phyloP scores from a whole-genome alignment of 164 flowering plant genomes.

The Dillenia turbinata region DNA sequence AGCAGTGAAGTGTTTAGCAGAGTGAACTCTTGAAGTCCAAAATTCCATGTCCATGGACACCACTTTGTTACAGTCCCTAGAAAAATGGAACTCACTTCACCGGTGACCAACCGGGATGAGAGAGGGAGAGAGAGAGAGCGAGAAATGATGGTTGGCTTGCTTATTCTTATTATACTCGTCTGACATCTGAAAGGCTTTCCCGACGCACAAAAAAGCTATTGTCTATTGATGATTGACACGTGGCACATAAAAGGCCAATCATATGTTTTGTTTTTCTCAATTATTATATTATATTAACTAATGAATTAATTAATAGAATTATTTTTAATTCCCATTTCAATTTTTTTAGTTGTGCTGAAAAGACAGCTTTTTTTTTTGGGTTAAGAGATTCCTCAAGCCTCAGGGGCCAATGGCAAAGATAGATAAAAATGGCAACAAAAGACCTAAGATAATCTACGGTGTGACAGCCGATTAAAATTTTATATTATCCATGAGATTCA shows the following conservation, averaged over 20 bases:
- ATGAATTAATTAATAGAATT: no score
- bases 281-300: no score
- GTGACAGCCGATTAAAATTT: no score
- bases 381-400: no score
- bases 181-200: constrained; percentile 16
- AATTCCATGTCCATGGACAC: constrained; percentile 48
- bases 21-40: constrained; percentile 45
- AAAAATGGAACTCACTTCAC: constrained; percentile 5
- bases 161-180: background rate
- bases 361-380: no score
- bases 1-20: constrained; percentile 37
- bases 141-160: background rate
- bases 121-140: background rate
- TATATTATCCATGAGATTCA: no score
- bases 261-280: no score
- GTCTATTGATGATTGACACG: constrained; percentile 17
- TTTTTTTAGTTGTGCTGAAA: no score
- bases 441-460: no score
- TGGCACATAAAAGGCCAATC: background rate
- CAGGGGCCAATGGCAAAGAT: no score
- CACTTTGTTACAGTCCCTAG: background rate
- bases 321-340: no score
- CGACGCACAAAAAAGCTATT: constrained; percentile 18
- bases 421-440: no score
- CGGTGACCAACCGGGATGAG: constrained; percentile 12